Conservation (phyloP, 345 rosid genomes). For the Passiflora organensis region DNA sequence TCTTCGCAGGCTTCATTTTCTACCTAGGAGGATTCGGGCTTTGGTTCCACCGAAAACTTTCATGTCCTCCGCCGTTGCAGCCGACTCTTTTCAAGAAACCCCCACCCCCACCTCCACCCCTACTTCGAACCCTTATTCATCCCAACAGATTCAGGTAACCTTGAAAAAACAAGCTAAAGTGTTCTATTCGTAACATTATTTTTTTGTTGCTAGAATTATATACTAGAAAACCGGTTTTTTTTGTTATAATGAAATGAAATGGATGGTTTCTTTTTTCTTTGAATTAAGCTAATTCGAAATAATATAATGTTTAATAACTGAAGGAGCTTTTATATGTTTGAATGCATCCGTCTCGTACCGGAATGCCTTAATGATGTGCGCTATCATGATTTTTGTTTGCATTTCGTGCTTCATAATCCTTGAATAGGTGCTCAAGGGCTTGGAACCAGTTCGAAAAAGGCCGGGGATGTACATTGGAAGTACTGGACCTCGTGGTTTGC, state of each 20-base stretch:
- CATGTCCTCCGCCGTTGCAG: constrained; percentile 51
- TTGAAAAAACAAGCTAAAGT: background rate
- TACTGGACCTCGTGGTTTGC: constrained; percentile 98
- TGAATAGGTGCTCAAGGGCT: constrained; percentile 91
- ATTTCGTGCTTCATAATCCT: background rate
- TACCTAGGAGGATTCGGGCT: constrained; percentile 28
- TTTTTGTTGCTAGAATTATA: background rate
- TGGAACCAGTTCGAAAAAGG: constrained; percentile 95
- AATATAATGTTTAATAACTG: background rate
- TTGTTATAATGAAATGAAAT: too few species aligned
- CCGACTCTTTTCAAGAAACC: constrained; percentile 55
- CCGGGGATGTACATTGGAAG: constrained; percentile 99
- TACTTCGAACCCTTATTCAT: constrained; percentile 57
- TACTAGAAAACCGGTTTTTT: background rate
- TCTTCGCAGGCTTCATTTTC: constrained; percentile 43
- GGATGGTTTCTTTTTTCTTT: background rate
- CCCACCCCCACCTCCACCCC: constrained; percentile 24
- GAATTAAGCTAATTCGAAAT: background rate
- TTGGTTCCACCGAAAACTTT: constrained; percentile 47
- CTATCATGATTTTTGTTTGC: constrained; percentile 1
- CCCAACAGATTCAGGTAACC: constrained; percentile 87
- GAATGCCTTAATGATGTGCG: too few species aligned
- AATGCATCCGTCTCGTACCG: background rate
- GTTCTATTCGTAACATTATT: background rate
- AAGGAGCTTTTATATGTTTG: background rate